Percentiles rank a stretch among this genome's conserved stretches.
phyloP scores from a whole-genome alignment of 345 rosid genomes.

The Populus ilicifolia region DNA sequence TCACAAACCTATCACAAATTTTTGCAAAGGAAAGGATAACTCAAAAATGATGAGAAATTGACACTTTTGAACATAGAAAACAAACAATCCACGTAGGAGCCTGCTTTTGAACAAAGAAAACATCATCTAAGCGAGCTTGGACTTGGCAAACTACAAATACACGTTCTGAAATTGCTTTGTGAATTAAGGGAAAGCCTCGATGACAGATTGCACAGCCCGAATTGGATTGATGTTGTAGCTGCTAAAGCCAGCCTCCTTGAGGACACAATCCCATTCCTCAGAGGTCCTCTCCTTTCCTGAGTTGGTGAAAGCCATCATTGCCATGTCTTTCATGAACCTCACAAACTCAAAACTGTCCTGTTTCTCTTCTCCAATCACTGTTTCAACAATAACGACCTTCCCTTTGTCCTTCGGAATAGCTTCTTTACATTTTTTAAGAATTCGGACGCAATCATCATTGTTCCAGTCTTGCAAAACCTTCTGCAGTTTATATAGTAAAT shows the following conservation, averaged over 20 bases:
- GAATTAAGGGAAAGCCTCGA: constrained; percentile 45
- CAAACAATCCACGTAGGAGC: neutral
- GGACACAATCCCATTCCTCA: constrained; percentile 60
- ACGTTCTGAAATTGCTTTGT: too few relatives aligned
- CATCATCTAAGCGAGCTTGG: neutral
- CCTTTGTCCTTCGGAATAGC: constrained; percentile 46
- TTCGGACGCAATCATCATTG: constrained; percentile 58
- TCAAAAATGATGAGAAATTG: neutral
- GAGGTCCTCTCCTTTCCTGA: constrained; percentile 61
- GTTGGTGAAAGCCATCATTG: constrained; percentile 64
- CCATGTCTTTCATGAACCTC: constrained; percentile 64
- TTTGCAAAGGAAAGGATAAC: neutral
- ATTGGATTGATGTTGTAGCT: constrained; percentile 37
- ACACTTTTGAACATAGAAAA: neutral
- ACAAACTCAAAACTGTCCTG: constrained; percentile 35
- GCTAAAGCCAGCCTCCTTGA: constrained; percentile 52
- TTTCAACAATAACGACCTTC: constrained; percentile 61
- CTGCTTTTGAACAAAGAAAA: neutral
- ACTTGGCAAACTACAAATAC: neutral
- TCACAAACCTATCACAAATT: neutral
- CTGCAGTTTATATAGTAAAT: constrained; percentile 15
- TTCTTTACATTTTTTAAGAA: constrained; percentile 62
- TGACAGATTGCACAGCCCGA: constrained; percentile 39
- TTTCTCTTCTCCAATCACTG: constrained; percentile 37
- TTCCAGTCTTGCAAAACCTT: constrained; percentile 72